phyloP scores from a whole-genome alignment of 306 rosid genomes.

The Quercus alba region DNA sequence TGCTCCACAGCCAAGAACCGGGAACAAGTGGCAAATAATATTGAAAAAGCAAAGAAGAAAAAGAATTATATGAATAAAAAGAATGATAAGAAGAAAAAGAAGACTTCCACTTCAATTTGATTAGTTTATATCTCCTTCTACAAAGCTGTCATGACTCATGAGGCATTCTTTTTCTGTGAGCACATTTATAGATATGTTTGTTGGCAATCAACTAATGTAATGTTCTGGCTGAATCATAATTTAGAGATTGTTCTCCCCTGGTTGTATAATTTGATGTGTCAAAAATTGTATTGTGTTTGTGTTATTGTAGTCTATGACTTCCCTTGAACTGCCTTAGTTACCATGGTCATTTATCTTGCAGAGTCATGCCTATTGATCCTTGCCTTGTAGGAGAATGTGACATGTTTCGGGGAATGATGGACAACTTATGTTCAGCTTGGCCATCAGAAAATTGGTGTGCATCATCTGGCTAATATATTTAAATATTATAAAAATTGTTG shows the following conservation, averaged over 20 bases:
- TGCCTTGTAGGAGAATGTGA: not conserved
- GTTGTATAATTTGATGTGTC: not conserved
- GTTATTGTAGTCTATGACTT: not conserved
- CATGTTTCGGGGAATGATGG: too few relatives aligned
- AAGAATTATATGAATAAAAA: slow-evolving; percentile 24
- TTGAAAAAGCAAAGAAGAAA: slow-evolving; percentile 30
- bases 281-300: not conserved
- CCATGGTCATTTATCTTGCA: not conserved
- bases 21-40: slow-evolving; percentile 22
- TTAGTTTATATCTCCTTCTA: slow-evolving; percentile 10
- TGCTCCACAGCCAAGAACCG: slow-evolving; percentile 26
- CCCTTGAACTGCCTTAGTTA: not conserved
- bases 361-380: not conserved
- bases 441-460: too few relatives aligned
- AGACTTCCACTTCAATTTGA: slow-evolving; percentile 17
- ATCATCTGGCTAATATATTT: too few relatives aligned
- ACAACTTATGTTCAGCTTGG: too few relatives aligned
- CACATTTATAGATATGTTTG: not conserved
- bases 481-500: too few relatives aligned
- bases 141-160: not conserved
- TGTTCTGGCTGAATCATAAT: not conserved
- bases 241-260: not conserved
- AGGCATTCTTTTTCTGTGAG: slow-evolving; percentile 7
- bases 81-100: slow-evolving; percentile 11
- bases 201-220: not conserved